phyloP scores from a whole-genome alignment of 495 filamentous ascomycete species.

The Lindgomyces ingoldianus region DNA sequence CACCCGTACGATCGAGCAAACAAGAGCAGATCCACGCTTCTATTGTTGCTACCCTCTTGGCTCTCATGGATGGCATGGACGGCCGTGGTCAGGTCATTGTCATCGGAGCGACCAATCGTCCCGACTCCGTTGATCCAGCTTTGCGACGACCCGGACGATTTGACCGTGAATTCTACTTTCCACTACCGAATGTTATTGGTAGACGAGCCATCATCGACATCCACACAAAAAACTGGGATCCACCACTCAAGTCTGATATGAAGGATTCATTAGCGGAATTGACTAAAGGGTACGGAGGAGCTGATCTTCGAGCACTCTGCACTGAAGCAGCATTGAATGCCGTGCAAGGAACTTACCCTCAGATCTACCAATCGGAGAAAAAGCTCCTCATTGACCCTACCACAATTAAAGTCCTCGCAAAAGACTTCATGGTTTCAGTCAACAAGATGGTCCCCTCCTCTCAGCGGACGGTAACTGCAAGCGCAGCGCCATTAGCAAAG shows the following conservation, averaged over 20 bases:
- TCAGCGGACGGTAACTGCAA: constrained; percentile 79
- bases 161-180: constrained; percentile 97
- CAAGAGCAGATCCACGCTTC: constrained; percentile 98
- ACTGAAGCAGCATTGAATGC: constrained; percentile 99
- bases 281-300: constrained; percentile 95
- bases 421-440: constrained; percentile 94
- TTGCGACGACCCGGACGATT: constrained; percentile 92
- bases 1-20: constrained; percentile 92
- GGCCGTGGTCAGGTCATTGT: constrained; percentile 96
- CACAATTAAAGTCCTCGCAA: constrained; percentile 78
- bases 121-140: constrained; percentile 94
- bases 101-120: constrained; percentile 96
- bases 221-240: constrained; percentile 91
- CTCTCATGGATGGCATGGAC: constrained; percentile 99
- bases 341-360: constrained; percentile 90
- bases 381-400: constrained; percentile 87
- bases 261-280: constrained; percentile 80
- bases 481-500: constrained; percentile 73
- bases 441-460: constrained; percentile 96
- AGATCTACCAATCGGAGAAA: constrained; percentile 88
- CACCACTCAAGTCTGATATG: constrained; percentile 68
- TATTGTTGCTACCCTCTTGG: constrained; percentile 91
- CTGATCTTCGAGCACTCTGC: constrained; percentile 88
- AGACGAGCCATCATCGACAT: constrained; percentile 88
- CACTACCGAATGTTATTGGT: constrained; percentile 76